phyloP scores from a whole-genome alignment of 1,284 basidiomycete species.

The Ustilago loliicola region DNA sequence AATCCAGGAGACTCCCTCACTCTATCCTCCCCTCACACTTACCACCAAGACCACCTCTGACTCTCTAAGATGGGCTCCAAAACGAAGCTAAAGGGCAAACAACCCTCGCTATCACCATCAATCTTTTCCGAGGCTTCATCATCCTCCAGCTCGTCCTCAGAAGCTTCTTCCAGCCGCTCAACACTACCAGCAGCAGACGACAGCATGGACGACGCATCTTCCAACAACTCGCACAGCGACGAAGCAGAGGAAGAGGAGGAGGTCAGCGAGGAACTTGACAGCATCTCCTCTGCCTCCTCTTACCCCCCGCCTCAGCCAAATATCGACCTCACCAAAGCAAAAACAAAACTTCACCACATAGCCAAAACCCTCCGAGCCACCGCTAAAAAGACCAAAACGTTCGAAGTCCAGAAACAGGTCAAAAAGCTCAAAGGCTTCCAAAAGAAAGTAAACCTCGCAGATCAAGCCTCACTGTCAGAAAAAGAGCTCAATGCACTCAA shows the following conservation, averaged over 20 bases:
- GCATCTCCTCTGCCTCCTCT: background rate
- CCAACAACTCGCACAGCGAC: background rate
- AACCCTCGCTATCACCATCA: constrained; percentile 9
- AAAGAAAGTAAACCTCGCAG: constrained; percentile 67
- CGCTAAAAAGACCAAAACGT: constrained; percentile 83
- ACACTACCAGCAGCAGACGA: constrained; percentile 3
- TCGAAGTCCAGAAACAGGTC: constrained; percentile 85
- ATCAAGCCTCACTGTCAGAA: constrained; percentile 71
- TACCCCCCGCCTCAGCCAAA: background rate
- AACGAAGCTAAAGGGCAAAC: background rate
- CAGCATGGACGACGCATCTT: background rate
- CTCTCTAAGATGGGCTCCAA: constrained; percentile 22
- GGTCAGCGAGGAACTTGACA: background rate
- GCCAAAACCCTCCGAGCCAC: constrained; percentile 78
- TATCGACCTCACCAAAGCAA: constrained; percentile 34
- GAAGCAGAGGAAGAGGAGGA: constrained; percentile 8
- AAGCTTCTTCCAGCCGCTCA: constrained; percentile 35
- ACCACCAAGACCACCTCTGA: background rate
- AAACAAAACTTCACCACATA: constrained; percentile 74
- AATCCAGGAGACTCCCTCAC: background rate
- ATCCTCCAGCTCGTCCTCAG: constrained; percentile 12
- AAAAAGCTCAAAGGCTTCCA: constrained; percentile 82
- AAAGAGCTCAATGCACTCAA: constrained; percentile 79
- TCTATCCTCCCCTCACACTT: background rate
- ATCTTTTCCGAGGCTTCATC: background rate